These are phyloP conservation scores for Nicotiana sylvestris DNA, from an alignment of 257 asterid species.

Conservation along the genomic window DNA sequence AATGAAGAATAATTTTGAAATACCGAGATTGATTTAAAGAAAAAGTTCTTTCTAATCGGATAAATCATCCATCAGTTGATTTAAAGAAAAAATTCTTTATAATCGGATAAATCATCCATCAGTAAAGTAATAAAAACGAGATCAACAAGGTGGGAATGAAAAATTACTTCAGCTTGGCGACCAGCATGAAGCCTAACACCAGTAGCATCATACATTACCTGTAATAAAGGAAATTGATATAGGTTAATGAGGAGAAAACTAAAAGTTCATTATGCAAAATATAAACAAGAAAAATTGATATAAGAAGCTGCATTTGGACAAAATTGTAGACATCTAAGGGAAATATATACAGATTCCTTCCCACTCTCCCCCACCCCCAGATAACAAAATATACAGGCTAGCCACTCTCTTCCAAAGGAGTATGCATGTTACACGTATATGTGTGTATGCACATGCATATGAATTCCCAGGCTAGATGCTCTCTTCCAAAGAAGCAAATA, in stretches of 20 bases:
- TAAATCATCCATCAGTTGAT: too few species aligned
- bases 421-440: not conserved
- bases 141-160: constrained; percentile 11
- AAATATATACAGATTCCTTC: not conserved
- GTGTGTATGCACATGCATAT: not conserved
- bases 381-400: not conserved
- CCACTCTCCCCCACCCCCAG: not conserved
- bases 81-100: too few species aligned
- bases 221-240: constrained; percentile 24
- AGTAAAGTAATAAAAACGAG: not conserved
- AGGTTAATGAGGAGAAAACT: constrained; percentile 14
- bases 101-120: not conserved
- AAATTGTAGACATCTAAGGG: not conserved
- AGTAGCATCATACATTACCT: constrained; percentile 98
- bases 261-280: not conserved
- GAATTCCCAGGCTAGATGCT: not conserved
- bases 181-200: constrained; percentile 97
- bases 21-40: not conserved
- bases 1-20: not conserved
- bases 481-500: not conserved
- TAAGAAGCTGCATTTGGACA: not conserved
- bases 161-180: constrained; percentile 92
- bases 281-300: not conserved
- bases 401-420: not conserved
- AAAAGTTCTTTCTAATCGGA: not conserved